These are phyloP conservation scores for Casaregolazyma lundiana DNA, from an alignment of 1,139 yeast species.

Conservation along the genomic window DNA sequence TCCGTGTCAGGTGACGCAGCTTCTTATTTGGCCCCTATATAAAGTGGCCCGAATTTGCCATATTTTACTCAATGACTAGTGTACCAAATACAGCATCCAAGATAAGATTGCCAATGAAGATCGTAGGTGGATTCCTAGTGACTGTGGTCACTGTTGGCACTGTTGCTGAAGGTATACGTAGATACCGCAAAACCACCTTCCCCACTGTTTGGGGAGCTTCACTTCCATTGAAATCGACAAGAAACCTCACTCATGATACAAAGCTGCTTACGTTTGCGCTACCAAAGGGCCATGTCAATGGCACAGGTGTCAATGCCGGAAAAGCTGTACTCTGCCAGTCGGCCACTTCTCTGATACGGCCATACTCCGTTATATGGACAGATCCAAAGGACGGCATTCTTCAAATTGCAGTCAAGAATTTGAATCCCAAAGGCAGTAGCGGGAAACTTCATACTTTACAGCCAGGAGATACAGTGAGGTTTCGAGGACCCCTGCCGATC, in stretches of 20 bases:
- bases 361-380: not conserved
- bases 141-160: not conserved
- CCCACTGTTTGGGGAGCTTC: conserved; percentile 1
- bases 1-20: too few species aligned
- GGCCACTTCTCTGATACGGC: not conserved
- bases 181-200: not conserved
- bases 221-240: not conserved
- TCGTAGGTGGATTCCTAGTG: not conserved
- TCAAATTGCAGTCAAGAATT: not conserved
- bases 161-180: not conserved
- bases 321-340: not conserved
- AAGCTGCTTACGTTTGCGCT: not conserved
- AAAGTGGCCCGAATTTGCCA: not conserved
- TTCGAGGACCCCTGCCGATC: not conserved
- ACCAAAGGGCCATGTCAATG: not conserved
- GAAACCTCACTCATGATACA: not conserved
- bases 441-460: not conserved
- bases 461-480: not conserved
- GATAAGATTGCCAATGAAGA: not conserved
- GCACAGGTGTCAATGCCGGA: not conserved
- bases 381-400: not conserved
- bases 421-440: not conserved
- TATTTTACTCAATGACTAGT: not conserved
- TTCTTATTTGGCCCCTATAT: too few species aligned
- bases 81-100: not conserved